Evolutionary conservation across 345 rosid species (phyloP), one percentile per base, ranked within the genome.

Genomic region (Gossypium mustelinum): DNA sequence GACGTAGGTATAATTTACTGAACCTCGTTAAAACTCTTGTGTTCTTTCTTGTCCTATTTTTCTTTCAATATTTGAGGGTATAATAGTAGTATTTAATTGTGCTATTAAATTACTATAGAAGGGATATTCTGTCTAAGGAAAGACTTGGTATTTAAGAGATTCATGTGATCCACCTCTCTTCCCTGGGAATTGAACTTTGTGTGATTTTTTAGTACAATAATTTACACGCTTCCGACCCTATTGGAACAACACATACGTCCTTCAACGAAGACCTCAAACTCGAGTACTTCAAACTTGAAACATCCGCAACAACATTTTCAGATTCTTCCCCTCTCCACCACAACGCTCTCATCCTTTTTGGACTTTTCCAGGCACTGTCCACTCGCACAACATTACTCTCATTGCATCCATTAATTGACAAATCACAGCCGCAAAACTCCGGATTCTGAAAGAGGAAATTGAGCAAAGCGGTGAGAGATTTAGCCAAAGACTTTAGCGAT

Each of bases 381-480:
- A 84, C 84, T 3, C 86, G 87, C 44, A 84, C 87, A 3, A 29
- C 73, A 27, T 75, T 59, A 12, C 24, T 61, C 57, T 60, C 78
- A 10, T 84, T 84, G 18, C 83, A 79, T 45, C 50, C 80, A 41
- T 68, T 58, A 39, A 62, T 25, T 13, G 77, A 73, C 63, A 74
- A 47, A 67, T 77, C 74, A 69, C 97, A 90, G 56, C 97, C 97
- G 66, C 98, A 92, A 22, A 60, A 84, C 13, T 12, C 74, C n/a
- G 98, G 98, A 72, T 84, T 88, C n/a, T 84, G 83, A 44, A 90
- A 54, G 18, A 94, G 80, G 83, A 89, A 92, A 80, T 89, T 92
- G 67, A 94, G 97, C 97, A 97, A 94, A 8, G 86, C 90, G 2
- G 94, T 81, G 44, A 94, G 94, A 13, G 95, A 90, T 73, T 87